Conservation (phyloP, 345 rosid species). For the Citrus sinensis region DNA sequence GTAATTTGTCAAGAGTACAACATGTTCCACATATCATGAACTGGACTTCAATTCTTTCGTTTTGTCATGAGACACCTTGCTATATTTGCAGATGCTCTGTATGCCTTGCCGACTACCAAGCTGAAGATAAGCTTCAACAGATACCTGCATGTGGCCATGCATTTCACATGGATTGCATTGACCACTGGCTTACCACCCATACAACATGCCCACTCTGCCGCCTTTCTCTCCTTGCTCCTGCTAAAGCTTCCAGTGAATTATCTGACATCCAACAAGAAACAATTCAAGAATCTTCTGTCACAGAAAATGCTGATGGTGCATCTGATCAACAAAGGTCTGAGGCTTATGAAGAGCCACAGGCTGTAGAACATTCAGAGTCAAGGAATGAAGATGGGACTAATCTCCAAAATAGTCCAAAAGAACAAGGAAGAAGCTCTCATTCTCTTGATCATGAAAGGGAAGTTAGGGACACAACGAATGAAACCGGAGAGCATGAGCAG, state of each 20-base stretch:
- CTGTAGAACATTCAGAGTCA: slow-evolving; percentile 14
- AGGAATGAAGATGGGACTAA: slow-evolving; percentile 14
- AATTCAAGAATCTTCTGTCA: slow-evolving; percentile 14
- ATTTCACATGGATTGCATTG: slow-evolving; percentile 93
- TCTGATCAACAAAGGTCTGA: slow-evolving; percentile 15
- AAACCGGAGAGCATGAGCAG: slow-evolving; percentile 13
- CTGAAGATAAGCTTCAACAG: slow-evolving; percentile 82
- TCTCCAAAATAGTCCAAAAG: slow-evolving; percentile 1
- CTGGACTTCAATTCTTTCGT: background rate
- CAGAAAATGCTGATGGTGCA: slow-evolving; percentile 17
- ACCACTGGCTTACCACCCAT: slow-evolving; percentile 78
- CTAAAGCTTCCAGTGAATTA: slow-evolving; percentile 27
- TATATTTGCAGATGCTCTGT: slow-evolving; percentile 62
- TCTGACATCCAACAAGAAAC: slow-evolving; percentile 29
- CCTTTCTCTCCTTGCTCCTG: slow-evolving; percentile 53
- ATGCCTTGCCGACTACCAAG: slow-evolving; percentile 78
- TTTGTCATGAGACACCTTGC: background rate
- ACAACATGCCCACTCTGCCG: slow-evolving; percentile 95
- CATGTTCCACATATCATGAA: background rate
- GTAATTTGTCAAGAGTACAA: background rate
- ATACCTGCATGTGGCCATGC: slow-evolving; percentile 81
- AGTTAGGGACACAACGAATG: slow-evolving; percentile 7
- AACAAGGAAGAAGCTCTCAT: slow-evolving; percentile 19
- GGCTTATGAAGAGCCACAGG: slow-evolving; percentile 24
- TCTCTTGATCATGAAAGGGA: slow-evolving; percentile 16